Conservation (phyloP, 139 green algal genomes). For the Chloropicon primus region DNA sequence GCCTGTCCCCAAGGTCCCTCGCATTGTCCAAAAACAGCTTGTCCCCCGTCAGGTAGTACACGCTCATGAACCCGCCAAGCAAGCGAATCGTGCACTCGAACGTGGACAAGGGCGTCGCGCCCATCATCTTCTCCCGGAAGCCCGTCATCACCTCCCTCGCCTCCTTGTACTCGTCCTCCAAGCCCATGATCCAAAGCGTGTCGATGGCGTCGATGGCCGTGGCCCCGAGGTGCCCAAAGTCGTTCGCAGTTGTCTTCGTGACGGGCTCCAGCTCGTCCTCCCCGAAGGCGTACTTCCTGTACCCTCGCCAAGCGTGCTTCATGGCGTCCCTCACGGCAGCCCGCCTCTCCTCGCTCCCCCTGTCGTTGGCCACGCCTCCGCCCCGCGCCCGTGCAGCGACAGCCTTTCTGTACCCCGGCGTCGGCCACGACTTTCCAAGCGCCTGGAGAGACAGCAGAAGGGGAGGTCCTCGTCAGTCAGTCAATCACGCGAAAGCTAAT, state of each 20-base stretch:
- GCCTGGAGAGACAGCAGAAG: too few species aligned
- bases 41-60: slow-evolving; percentile 47
- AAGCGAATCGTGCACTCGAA: slow-evolving; percentile 54
- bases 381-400: not conserved
- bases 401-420: not conserved
- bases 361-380: not conserved
- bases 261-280: not conserved
- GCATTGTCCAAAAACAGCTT: slow-evolving; percentile 23
- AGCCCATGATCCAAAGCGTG: slow-evolving; percentile 12
- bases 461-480: too few species aligned
- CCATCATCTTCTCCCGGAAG: slow-evolving; percentile 12
- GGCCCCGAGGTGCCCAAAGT: not conserved
- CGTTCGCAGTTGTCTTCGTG: not conserved
- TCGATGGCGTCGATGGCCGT: not conserved
- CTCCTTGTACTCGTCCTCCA: slow-evolving; percentile 23
- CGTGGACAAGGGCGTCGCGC: slow-evolving; percentile 10
- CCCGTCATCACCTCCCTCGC: slow-evolving; percentile 35
- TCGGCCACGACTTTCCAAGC: too few species aligned
- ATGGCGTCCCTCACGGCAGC: slow-evolving; percentile 24
- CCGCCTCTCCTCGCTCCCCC: not conserved
- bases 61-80: slow-evolving; percentile 41
- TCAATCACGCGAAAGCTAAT: too few species aligned
- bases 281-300: not conserved
- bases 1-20: slow-evolving; percentile 25
- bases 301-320: slow-evolving; percentile 36